phyloP scores from a whole-genome alignment of 805 yeast species.

The Starmerella potacharoeniae region DNA sequence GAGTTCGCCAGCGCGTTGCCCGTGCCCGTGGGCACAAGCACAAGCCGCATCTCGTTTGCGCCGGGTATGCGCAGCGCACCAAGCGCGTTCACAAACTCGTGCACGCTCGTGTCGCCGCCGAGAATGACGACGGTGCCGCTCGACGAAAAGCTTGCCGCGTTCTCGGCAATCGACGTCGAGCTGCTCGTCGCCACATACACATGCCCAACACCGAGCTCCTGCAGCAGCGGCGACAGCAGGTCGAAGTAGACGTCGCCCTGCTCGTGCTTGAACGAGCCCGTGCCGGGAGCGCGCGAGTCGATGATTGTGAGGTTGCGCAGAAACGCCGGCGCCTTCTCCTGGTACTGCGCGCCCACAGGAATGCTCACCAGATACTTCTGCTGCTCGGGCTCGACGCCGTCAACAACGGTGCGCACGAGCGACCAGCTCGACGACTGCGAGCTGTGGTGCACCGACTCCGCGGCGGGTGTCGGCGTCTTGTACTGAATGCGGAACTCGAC shows the following conservation, averaged over 20 bases:
- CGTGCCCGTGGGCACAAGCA: conserved; percentile 62
- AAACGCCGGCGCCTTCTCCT: conserved; percentile 19
- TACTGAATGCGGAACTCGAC: conserved; percentile 10
- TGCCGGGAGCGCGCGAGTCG: conserved; percentile 28
- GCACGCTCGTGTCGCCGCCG: conserved; percentile 80
- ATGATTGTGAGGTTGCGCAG: conserved; percentile 27
- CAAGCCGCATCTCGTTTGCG: conserved; percentile 19
- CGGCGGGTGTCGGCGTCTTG: not conserved
- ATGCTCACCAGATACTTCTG: conserved; percentile 9
- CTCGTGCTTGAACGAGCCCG: conserved; percentile 4
- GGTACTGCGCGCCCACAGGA: conserved; percentile 11
- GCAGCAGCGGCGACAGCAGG: conserved; percentile 28
- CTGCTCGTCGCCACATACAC: conserved; percentile 29
- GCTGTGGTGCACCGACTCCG: not conserved
- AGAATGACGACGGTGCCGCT: conserved; percentile 44
- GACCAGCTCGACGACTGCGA: conserved; percentile 7
- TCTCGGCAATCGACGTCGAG: conserved; percentile 25
- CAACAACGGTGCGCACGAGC: conserved; percentile 7
- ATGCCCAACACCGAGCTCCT: conserved; percentile 27
- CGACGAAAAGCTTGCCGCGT: conserved; percentile 25
- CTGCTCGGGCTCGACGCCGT: conserved; percentile 3
- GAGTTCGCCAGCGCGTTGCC: conserved; percentile 75
- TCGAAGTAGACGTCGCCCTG: conserved; percentile 23
- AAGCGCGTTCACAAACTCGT: conserved; percentile 56
- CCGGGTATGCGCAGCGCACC: conserved; percentile 10